Base-by-base conservation (phyloP, 805 yeast species). In the Candida xiaguanensis region DNA sequence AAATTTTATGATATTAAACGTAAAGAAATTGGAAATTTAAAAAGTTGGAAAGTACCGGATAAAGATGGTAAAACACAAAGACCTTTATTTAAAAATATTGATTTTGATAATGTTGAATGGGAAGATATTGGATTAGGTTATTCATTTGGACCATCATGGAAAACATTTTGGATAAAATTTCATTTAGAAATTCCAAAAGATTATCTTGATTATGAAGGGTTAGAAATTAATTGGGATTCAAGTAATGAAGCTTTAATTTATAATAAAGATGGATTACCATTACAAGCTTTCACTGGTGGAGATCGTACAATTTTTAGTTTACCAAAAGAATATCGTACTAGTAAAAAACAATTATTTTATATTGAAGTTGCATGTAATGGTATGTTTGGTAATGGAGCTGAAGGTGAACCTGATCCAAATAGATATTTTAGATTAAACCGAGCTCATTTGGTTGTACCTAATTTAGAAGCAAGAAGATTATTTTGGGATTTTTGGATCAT, bases 71-170 rank as follows among this genome's bases (percentile, higher is more conserved):
- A 58, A 32, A 66, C 85, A 31, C 59, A 68, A 37, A 71, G 90
- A 32, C 93, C 93, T 0, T 61, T 73, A 23, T 84, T 82, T 59
- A 61, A 69, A 37, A 80, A 77, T 40, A 61, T 68, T 32, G 75
- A 86, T 45, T 69, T 78, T 48, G 66, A 58, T 16, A 52, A 53
- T 3, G 55, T 70, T 24, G 67, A 72, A 16, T 78, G 79, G 71
- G 64, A 71, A 48, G 64, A 68, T 17, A 82, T 86, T n/a, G 58
- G 61, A 11, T 80, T 79, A 47, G 95, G 93, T 16, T 82, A 85
- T 49, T 63, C 70, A 7, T 88, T 85, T 58, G 97, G 98, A 0
- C 99, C 99, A 3, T 84, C 95, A 11, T 91, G 99, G 99, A 82
- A 91, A 42, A 85, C 98, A 1, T 95, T 88, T 47, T 91, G 99